Percentiles rank a stretch among this genome's conserved stretches.
phyloP scores from a whole-genome alignment of 768 basidiomycete species.

The Tephrocybe sp. region DNA sequence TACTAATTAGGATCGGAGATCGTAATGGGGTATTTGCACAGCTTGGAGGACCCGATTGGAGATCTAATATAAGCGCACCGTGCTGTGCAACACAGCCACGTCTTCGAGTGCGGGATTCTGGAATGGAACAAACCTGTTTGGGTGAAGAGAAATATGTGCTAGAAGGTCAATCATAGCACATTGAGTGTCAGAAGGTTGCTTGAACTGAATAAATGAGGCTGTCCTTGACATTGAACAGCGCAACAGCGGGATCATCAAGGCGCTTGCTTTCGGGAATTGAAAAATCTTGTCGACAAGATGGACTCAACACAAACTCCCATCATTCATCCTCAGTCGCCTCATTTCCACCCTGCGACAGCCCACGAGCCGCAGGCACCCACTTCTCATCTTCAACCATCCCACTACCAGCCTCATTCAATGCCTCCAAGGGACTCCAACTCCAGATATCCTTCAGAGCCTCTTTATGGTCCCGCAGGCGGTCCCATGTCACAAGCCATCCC shows the following conservation, averaged over 20 bases:
- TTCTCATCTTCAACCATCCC: slow-evolving; percentile 17
- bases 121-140: slow-evolving; percentile 2
- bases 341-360: slow-evolving; percentile 24
- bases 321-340: slow-evolving; percentile 23
- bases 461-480: slow-evolving; percentile 38
- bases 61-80: slow-evolving; percentile 30
- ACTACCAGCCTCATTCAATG: slow-evolving; percentile 32
- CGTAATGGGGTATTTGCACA: slow-evolving; percentile 26
- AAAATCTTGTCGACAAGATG: slow-evolving; percentile 22
- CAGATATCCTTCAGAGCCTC: slow-evolving; percentile 28
- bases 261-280: slow-evolving; percentile 23
- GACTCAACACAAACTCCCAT: slow-evolving; percentile 28
- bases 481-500: slow-evolving; percentile 43
- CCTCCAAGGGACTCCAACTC: slow-evolving; percentile 33
- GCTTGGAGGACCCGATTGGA: slow-evolving; percentile 26
- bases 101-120: slow-evolving; percentile 8
- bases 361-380: slow-evolving; percentile 26
- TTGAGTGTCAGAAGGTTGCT: neutral
- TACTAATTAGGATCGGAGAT: slow-evolving; percentile 17
- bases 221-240: slow-evolving; percentile 10
- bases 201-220: slow-evolving; percentile 7
- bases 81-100: slow-evolving; percentile 44
- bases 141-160: neutral
- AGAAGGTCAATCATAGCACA: slow-evolving; percentile 2
- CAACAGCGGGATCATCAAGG: slow-evolving; percentile 11